These are phyloP conservation scores for Agaricus bisporus DNA, from an alignment of 768 basidiomycete species.

Conservation along the genomic window DNA sequence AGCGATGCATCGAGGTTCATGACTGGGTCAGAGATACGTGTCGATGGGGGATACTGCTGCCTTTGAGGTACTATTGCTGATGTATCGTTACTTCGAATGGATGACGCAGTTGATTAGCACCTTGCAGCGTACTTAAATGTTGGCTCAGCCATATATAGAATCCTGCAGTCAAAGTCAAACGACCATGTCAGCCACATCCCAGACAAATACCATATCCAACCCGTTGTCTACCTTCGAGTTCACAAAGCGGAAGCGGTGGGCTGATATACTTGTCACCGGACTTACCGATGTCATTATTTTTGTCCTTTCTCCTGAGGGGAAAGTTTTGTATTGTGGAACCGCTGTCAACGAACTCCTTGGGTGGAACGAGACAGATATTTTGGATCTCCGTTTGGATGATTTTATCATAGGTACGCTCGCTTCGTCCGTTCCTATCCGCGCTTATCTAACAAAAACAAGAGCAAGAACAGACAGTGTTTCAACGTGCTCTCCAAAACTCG, in stretches of 20 bases:
- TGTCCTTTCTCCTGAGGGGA: slow-evolving; percentile 56
- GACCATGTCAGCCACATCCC: slow-evolving; percentile 11
- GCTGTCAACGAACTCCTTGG: slow-evolving; percentile 69
- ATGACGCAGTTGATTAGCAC: too few relatives aligned
- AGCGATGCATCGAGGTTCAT: slow-evolving; percentile 89
- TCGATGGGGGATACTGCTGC: slow-evolving; percentile 87
- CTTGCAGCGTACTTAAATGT: too few relatives aligned
- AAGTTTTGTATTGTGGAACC: slow-evolving; percentile 64
- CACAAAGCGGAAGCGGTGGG: slow-evolving; percentile 84
- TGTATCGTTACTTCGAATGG: not conserved
- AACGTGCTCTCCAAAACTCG: slow-evolving; percentile 48
- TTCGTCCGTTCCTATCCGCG: not conserved
- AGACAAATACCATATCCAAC: slow-evolving; percentile 15
- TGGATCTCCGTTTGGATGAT: slow-evolving; percentile 61
- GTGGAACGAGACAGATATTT: slow-evolving; percentile 67
- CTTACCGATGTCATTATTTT: slow-evolving; percentile 69
- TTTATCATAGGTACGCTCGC: slow-evolving; percentile 52
- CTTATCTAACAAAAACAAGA: slow-evolving; percentile 27
- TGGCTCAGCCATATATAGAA: slow-evolving; percentile 10
- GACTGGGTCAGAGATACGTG: slow-evolving; percentile 78
- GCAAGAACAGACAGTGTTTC: slow-evolving; percentile 55
- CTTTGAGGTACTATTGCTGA: slow-evolving; percentile 31
- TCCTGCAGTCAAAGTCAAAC: not conserved
- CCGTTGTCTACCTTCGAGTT: slow-evolving; percentile 59
- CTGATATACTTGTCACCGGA: slow-evolving; percentile 71